Percentiles rank a stretch among this genome's conserved stretches.
Conservation (phyloP, 495 filamentous ascomycete genomes). For the Talaromyces stipitatus region DNA sequence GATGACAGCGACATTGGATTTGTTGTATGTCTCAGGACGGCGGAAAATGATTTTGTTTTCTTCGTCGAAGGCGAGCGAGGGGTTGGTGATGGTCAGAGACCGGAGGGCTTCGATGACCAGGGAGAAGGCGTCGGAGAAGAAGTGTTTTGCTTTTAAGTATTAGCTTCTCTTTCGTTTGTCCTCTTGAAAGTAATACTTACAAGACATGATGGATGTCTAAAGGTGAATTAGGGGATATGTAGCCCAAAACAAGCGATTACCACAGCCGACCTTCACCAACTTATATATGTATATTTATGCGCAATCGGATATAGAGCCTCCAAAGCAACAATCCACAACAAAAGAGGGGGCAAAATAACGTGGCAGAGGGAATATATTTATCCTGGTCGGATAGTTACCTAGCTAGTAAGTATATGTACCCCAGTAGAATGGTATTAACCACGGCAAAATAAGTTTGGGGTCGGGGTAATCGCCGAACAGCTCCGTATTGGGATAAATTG, state of each 20-base stretch:
- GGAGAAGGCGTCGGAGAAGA: slow-evolving; percentile 77
- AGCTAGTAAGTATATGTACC: too few relatives aligned
- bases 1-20: slow-evolving; percentile 67
- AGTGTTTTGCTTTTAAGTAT: slow-evolving; percentile 62
- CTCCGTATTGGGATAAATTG: background rate
- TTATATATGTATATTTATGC: background rate
- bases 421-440: too few relatives aligned
- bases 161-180: background rate
- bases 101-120: slow-evolving; percentile 74
- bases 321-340: background rate
- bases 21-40: slow-evolving; percentile 46
- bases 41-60: slow-evolving; percentile 83
- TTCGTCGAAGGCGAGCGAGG: slow-evolving; percentile 68
- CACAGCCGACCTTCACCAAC: background rate
- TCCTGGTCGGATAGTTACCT: too few relatives aligned
- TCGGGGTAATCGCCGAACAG: background rate
- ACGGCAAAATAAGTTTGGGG: background rate
- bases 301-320: too few relatives aligned
- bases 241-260: background rate
- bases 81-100: slow-evolving; percentile 76
- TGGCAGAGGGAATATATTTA: too few relatives aligned
- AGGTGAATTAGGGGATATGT: background rate
- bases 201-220: background rate
- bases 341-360: background rate
- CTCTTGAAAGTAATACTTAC: background rate